These are phyloP conservation scores for Parasitella parasitica DNA, from an alignment of 371 early-diverging fungal genomes.

Conservation along the genomic window DNA sequence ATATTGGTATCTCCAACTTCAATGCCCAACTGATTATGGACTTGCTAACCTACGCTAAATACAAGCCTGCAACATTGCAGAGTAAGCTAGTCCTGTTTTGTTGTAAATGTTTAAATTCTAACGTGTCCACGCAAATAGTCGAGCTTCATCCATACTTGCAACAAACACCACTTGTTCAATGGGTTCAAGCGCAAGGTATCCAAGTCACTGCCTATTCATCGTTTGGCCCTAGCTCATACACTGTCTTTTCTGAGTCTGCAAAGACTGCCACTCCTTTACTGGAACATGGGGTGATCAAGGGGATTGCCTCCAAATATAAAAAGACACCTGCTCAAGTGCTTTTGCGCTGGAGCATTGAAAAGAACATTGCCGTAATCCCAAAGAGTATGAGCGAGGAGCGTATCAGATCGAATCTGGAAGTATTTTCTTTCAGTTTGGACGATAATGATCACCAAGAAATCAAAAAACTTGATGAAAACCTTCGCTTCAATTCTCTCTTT, in stretches of 20 bases:
- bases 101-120: neutral
- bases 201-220: constrained; percentile 61
- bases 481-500: constrained; percentile 34
- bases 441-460: constrained; percentile 28
- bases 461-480: constrained; percentile 18
- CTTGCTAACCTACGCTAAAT: constrained; percentile 33
- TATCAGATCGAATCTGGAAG: constrained; percentile 37
- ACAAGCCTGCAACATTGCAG: constrained; percentile 28
- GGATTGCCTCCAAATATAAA: constrained; percentile 18
- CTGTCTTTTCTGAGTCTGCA: constrained; percentile 33
- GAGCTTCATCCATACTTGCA: constrained; percentile 70
- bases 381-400: constrained; percentile 56
- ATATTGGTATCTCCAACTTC: constrained; percentile 67
- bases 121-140: too few relatives aligned
- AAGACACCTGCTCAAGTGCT: constrained; percentile 23
- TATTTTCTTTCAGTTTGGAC: constrained; percentile 27
- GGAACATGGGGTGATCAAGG: constrained; percentile 27
- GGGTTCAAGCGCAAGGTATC: constrained; percentile 25
- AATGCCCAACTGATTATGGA: constrained; percentile 37
- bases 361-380: constrained; percentile 60
- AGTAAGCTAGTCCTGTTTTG: neutral
- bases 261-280: constrained; percentile 52
- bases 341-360: constrained; percentile 60
- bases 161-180: constrained; percentile 51
- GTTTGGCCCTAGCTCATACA: constrained; percentile 57